phyloP scores from a whole-genome alignment of 2,329 filamentous ascomycete species.

The Calonectria fujianensis region DNA sequence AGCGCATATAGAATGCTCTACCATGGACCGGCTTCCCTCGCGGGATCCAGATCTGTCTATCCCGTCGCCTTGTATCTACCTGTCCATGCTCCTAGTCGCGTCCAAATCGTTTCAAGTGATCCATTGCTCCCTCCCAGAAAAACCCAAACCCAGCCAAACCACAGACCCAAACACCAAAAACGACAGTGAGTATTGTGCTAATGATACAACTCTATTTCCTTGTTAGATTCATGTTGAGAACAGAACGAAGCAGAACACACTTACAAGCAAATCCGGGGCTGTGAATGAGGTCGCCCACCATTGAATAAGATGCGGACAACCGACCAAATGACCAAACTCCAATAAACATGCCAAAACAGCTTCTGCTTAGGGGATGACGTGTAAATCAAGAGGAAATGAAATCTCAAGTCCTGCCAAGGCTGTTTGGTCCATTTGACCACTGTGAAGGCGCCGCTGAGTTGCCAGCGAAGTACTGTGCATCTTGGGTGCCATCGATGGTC shows the following conservation, averaged over 20 bases:
- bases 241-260: background rate
- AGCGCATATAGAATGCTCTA: conserved; percentile 36
- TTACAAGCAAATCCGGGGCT: conserved; percentile 20
- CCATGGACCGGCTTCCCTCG: conserved; percentile 36
- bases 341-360: conserved; percentile 28
- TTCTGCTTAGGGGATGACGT: conserved; percentile 4
- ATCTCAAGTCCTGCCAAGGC: conserved; percentile 30
- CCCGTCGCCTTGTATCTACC: conserved; percentile 35
- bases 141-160: conserved; percentile 27
- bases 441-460: conserved; percentile 29
- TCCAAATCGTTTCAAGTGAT: conserved; percentile 26
- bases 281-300: conserved; percentile 11
- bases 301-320: conserved; percentile 25
- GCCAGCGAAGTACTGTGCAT: conserved; percentile 41
- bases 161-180: conserved; percentile 32
- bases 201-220: conserved; percentile 5
- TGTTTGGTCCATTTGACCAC: conserved; percentile 40
- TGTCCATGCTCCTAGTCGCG: conserved; percentile 35
- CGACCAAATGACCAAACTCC: conserved; percentile 31
- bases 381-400: background rate
- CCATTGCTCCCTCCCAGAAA: conserved; percentile 32
- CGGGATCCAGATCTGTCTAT: conserved; percentile 38
- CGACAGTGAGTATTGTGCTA: conserved; percentile 23
- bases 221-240: background rate
- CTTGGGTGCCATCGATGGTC: conserved; percentile 41